phyloP scores from a whole-genome alignment of 192 early-diverging fungal genomes.

The Kappamyces sp. region DNA sequence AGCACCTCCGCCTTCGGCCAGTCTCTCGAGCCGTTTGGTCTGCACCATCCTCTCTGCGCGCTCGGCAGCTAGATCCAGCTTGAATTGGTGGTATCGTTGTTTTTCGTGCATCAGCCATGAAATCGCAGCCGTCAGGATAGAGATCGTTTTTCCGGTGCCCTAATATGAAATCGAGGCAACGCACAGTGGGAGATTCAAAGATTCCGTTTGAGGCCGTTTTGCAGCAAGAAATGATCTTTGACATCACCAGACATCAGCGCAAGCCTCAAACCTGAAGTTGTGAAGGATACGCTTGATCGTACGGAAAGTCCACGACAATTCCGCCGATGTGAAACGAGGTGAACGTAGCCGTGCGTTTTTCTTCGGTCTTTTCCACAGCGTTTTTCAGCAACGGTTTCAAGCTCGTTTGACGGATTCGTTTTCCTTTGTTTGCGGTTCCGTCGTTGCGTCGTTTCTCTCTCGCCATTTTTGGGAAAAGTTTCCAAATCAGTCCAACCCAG shows the following conservation, averaged over 20 bases:
- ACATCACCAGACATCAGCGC: background rate
- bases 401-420: too few species aligned
- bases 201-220: constrained; percentile 4
- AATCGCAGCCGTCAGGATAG: constrained; percentile 12
- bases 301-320: background rate
- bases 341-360: too few species aligned
- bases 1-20: background rate
- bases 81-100: background rate
- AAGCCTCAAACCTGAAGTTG: background rate
- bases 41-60: background rate
- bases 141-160: constrained; percentile 22
- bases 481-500: too few species aligned
- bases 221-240: background rate
- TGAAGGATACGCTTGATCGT: background rate
- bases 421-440: too few species aligned
- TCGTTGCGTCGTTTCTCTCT: too few species aligned
- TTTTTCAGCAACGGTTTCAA: too few species aligned
- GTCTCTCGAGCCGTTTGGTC: background rate
- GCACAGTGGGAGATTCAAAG: constrained; percentile 13
- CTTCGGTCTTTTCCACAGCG: too few species aligned
- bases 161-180: background rate
- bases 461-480: too few species aligned
- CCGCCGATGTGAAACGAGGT: too few species aligned
- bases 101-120: constrained; percentile 22
- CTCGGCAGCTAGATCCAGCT: background rate